Conservation (phyloP, 306 rosid genomes). For the Amphicarpaea edgeworthii region DNA sequence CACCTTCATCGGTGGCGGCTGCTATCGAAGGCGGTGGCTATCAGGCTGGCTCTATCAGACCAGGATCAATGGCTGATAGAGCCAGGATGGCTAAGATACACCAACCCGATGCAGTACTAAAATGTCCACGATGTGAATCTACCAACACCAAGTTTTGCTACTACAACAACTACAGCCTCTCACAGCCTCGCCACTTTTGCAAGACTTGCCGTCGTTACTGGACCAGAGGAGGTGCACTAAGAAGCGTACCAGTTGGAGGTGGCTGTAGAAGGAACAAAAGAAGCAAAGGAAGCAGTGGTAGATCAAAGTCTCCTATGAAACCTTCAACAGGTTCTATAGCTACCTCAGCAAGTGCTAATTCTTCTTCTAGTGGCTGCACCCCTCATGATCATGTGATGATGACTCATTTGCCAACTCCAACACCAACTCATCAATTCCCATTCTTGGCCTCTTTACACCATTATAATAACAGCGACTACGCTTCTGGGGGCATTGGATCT, state of each 20-base stretch:
- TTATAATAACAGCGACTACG: conserved; percentile 51
- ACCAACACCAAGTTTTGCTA: conserved; percentile 89
- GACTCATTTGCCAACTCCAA: conserved; percentile 52
- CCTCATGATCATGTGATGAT: conserved; percentile 47
- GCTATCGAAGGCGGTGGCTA: conserved; percentile 32
- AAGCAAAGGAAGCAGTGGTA: conserved; percentile 53
- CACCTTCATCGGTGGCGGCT: neutral
- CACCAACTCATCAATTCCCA: conserved; percentile 60
- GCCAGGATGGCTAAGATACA: conserved; percentile 72
- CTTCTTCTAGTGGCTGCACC: conserved; percentile 59
- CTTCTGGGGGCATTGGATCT: conserved; percentile 56
- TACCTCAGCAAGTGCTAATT: conserved; percentile 53
- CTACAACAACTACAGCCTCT: conserved; percentile 80
- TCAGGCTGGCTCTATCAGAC: conserved; percentile 54
- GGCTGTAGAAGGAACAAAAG: conserved; percentile 86
- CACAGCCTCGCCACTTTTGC: conserved; percentile 95
- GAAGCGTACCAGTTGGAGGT: conserved; percentile 93
- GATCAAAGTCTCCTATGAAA: conserved; percentile 60
- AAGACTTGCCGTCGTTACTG: conserved; percentile 91
- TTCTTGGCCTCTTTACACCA: conserved; percentile 64
- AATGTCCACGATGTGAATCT: conserved; percentile 93
- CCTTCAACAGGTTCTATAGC: conserved; percentile 55
- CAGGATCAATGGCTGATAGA: conserved; percentile 79
- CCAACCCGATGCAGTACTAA: conserved; percentile 64
- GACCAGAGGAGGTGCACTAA: conserved; percentile 88